Evolutionary conservation across 768 basidiomycete species (phyloP).

Genomic region (Lactarius tabidus): DNA sequence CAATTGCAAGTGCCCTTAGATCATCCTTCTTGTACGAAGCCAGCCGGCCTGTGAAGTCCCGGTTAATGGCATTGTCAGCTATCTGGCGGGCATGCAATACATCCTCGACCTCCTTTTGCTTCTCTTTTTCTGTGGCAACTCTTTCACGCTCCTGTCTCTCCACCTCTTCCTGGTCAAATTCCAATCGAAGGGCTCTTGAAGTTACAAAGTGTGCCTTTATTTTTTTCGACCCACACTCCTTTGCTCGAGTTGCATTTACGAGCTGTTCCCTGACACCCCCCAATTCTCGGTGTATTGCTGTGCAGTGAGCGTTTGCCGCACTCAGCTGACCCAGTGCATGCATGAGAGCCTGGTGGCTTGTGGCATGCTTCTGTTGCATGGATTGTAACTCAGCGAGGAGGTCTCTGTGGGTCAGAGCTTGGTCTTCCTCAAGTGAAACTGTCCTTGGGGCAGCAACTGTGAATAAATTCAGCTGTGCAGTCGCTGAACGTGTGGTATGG

Average conservation of each 20-base stretch:
- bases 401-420: too few relatives aligned
- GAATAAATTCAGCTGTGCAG: too few relatives aligned
- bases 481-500: too few relatives aligned
- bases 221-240: not conserved
- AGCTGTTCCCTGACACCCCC: not conserved
- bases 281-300: not conserved
- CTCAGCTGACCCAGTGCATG: not conserved
- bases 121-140: not conserved
- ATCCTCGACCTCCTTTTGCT: not conserved
- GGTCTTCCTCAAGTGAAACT: too few relatives aligned
- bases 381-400: too few relatives aligned
- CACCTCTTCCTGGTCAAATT: not conserved
- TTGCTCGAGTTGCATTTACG: not conserved
- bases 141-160: not conserved
- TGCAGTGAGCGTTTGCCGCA: not conserved
- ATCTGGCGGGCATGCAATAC: conserved; percentile 1
- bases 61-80: too few relatives aligned
- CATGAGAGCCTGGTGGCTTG: not conserved
- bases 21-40: too few relatives aligned
- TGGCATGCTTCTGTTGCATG: too few relatives aligned
- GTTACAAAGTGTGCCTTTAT: not conserved
- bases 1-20: too few relatives aligned
- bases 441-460: too few relatives aligned
- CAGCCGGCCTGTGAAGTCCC: too few relatives aligned
- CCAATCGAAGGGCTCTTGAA: not conserved